Percentiles rank a stretch among this genome's conserved stretches.
These are phyloP conservation scores for Paramyrothecium sp. DNA, from an alignment of 2,329 filamentous ascomycete genomes.

Conservation along the genomic window DNA sequence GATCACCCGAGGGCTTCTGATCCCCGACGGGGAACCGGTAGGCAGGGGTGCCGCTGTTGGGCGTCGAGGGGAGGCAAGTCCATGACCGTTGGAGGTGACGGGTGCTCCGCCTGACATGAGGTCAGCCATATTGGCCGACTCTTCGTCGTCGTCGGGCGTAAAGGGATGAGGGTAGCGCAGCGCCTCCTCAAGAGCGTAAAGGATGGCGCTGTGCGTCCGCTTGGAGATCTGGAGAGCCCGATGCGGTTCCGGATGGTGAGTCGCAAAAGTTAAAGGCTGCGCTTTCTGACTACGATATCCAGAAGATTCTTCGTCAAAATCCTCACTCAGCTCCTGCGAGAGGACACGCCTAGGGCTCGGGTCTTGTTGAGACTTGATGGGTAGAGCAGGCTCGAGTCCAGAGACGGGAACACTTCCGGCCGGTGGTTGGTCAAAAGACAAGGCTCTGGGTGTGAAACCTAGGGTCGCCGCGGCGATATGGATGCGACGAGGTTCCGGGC, in stretches of 20 bases:
- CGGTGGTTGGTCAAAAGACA: conserved; percentile 14
- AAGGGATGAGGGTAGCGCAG: conserved; percentile 80
- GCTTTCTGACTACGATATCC: conserved; percentile 22
- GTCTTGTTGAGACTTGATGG: conserved; percentile 35
- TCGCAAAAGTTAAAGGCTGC: conserved; percentile 25
- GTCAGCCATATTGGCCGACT: conserved; percentile 91
- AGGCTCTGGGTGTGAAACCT: conserved; percentile 43
- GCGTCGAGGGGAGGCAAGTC: conserved; percentile 39
- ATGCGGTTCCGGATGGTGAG: conserved; percentile 38
- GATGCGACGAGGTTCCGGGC: conserved; percentile 39
- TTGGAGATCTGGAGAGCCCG: conserved; percentile 68
- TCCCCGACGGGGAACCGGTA: conserved; percentile 59
- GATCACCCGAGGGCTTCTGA: conserved; percentile 84
- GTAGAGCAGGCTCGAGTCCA: conserved; percentile 25
- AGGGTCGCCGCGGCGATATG: conserved; percentile 47
- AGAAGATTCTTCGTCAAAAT: conserved; percentile 38
- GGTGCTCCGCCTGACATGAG: conserved; percentile 59
- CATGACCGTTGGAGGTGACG: conserved; percentile 55
- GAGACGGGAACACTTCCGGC: conserved; percentile 9
- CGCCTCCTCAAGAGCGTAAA: conserved; percentile 89
- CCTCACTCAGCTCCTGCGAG: conserved; percentile 49
- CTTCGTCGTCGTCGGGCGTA: conserved; percentile 80
- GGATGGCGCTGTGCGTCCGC: conserved; percentile 84
- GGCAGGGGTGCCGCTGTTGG: conserved; percentile 48
- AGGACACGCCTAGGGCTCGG: conserved; percentile 30